phyloP scores from a whole-genome alignment of 768 basidiomycete species.

The Coprinopsis marcescibilis region DNA sequence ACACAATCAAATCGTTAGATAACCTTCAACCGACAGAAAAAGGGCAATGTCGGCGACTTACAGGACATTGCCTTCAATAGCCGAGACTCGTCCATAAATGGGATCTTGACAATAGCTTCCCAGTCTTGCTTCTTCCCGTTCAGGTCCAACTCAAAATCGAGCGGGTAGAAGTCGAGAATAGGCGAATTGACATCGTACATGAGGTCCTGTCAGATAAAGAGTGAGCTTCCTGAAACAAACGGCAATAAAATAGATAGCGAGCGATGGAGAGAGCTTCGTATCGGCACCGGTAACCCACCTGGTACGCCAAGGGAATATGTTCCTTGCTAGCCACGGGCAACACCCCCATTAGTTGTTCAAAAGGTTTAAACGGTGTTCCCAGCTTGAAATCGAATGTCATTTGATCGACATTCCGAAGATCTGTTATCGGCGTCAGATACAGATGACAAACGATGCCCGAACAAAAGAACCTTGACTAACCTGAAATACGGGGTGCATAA shows the following conservation, averaged over 20 bases:
- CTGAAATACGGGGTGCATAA: slow-evolving; percentile 94
- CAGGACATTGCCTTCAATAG: slow-evolving; percentile 79
- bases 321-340: slow-evolving; percentile 87
- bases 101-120: slow-evolving; percentile 99
- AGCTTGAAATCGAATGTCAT: slow-evolving; percentile 86
- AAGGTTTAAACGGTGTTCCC: slow-evolving; percentile 87
- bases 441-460: neutral
- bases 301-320: slow-evolving; percentile 81
- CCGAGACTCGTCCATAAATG: slow-evolving; percentile 84
- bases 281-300: slow-evolving; percentile 40
- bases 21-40: neutral
- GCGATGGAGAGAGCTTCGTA: neutral
- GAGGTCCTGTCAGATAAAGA: slow-evolving; percentile 55
- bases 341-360: slow-evolving; percentile 97
- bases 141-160: slow-evolving; percentile 85
- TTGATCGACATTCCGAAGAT: slow-evolving; percentile 63
- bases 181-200: slow-evolving; percentile 83
- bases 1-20: slow-evolving; percentile 3
- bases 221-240: neutral
- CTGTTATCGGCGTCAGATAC: slow-evolving; percentile 20
- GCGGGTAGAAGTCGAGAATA: slow-evolving; percentile 92
- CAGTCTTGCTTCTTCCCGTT: slow-evolving; percentile 99
- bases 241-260: too few relatives aligned
- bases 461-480: slow-evolving; percentile 35
- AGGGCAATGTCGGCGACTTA: slow-evolving; percentile 31